A percentile compares a stretch with the other conserved stretches of the same genome.
Conservation (phyloP, 768 basidiomycete species). For the Boletus patriciae region DNA sequence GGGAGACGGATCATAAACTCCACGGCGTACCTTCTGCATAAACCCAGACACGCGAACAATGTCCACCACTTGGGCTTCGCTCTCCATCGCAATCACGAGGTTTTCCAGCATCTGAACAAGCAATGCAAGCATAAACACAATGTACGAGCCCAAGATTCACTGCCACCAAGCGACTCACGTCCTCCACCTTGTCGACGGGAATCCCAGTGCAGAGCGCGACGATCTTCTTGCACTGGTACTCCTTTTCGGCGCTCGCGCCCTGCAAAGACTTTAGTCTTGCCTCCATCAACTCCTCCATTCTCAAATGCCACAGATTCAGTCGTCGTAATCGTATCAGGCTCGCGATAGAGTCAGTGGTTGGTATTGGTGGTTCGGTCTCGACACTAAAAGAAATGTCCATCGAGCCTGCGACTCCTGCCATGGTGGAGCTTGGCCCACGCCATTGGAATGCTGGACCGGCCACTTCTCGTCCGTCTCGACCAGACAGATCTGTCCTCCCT, state of each 20-base stretch:
- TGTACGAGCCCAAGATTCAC: conserved; percentile 11
- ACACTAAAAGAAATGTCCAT: conserved; percentile 63
- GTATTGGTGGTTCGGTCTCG: conserved; percentile 74
- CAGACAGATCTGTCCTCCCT: conserved; percentile 58
- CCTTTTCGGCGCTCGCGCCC: conserved; percentile 83
- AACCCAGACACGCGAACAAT: conserved; percentile 85
- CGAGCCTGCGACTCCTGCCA: conserved; percentile 61
- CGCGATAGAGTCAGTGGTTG: conserved; percentile 54
- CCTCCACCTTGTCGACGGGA: conserved; percentile 84
- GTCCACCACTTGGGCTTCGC: conserved; percentile 79
- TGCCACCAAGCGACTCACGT: conserved; percentile 54
- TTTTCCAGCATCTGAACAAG: conserved; percentile 73
- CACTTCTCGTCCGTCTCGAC: conserved; percentile 36
- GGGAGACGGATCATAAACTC: conserved; percentile 20
- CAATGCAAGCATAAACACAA: conserved; percentile 29
- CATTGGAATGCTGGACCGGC: conserved; percentile 63
- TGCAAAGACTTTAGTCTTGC: conserved; percentile 67
- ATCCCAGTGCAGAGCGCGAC: conserved; percentile 87
- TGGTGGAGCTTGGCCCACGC: conserved; percentile 65
- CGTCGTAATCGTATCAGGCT: conserved; percentile 71
- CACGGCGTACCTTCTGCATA: conserved; percentile 75
- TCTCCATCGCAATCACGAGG: conserved; percentile 84
- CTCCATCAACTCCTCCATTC: conserved; percentile 74
- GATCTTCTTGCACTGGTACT: conserved; percentile 89
- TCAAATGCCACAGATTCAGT: conserved; percentile 79